Conservation (phyloP, 345 rosid genomes). For the Trapa bicornis region DNA sequence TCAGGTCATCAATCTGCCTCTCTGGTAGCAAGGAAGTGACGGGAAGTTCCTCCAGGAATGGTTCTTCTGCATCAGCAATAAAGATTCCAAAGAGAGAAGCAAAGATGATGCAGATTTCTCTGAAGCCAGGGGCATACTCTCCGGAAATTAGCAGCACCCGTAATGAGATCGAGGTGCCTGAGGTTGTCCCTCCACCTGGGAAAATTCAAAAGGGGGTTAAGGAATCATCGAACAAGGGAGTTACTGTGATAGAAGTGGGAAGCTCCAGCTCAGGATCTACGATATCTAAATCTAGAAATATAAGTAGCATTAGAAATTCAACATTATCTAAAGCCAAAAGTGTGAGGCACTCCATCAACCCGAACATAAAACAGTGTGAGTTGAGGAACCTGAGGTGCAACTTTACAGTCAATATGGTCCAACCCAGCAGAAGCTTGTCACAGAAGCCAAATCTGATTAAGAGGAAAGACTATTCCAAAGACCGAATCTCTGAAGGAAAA, state of each 20-base stretch:
- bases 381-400: slow-evolving; percentile 42
- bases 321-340: slow-evolving; percentile 26
- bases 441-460: slow-evolving; percentile 28
- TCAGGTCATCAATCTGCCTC: slow-evolving; percentile 33
- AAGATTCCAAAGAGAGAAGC: slow-evolving; percentile 26
- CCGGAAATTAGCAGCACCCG: slow-evolving; percentile 52
- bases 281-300: slow-evolving; percentile 34
- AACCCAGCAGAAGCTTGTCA: slow-evolving; percentile 31
- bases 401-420: slow-evolving; percentile 36
- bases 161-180: slow-evolving; percentile 40
- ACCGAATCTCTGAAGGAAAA: slow-evolving; percentile 47
- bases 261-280: slow-evolving; percentile 29
- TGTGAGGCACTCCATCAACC: slow-evolving; percentile 24
- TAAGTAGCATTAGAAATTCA: slow-evolving; percentile 21
- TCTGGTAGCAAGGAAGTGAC: slow-evolving; percentile 52
- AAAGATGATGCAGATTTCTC: slow-evolving; percentile 35
- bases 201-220: slow-evolving; percentile 30
- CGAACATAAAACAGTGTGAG: slow-evolving; percentile 28
- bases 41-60: slow-evolving; percentile 59
- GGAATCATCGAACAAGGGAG: slow-evolving; percentile 20
- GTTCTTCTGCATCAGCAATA: slow-evolving; percentile 12
- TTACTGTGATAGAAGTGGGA: slow-evolving; percentile 22
- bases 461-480: slow-evolving; percentile 31
- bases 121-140: slow-evolving; percentile 44
- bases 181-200: slow-evolving; percentile 22